phyloP scores from a whole-genome alignment of 1,284 basidiomycete species.

The Trichosporon coremiiforme region DNA sequence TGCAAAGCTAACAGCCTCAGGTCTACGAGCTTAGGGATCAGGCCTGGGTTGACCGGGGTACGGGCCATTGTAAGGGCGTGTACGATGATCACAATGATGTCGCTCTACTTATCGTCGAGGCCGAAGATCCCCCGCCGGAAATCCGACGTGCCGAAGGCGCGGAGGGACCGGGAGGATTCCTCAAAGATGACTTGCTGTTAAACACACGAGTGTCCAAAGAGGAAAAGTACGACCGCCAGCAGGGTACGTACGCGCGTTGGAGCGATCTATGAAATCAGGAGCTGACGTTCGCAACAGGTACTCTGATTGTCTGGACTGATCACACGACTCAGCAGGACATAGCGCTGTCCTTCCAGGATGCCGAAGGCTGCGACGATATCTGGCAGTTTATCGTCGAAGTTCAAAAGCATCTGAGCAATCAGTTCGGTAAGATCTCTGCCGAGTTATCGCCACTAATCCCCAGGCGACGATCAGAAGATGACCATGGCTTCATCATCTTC shows the following conservation, averaged over 20 bases:
- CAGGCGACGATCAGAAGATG: slow-evolving; percentile 40
- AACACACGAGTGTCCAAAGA: slow-evolving; percentile 57
- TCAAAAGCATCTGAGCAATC: slow-evolving; percentile 61
- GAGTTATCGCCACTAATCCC: slow-evolving; percentile 12
- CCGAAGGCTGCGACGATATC: slow-evolving; percentile 92
- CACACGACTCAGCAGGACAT: slow-evolving; percentile 84
- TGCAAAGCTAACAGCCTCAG: slow-evolving; percentile 55
- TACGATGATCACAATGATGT: slow-evolving; percentile 75
- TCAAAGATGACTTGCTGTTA: slow-evolving; percentile 50
- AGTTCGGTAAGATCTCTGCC: slow-evolving; percentile 36
- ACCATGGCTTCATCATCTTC: slow-evolving; percentile 48
- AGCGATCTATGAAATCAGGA: neutral
- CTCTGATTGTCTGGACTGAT: slow-evolving; percentile 98
- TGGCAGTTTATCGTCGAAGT: slow-evolving; percentile 97
- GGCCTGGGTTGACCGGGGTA: slow-evolving; percentile 90
- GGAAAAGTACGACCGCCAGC: slow-evolving; percentile 88
- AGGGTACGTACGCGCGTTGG: slow-evolving; percentile 65
- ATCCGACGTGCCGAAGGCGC: slow-evolving; percentile 57
- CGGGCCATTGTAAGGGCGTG: slow-evolving; percentile 87
- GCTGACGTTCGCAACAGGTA: slow-evolving; percentile 64
- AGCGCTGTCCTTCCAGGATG: slow-evolving; percentile 95
- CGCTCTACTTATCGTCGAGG: slow-evolving; percentile 81
- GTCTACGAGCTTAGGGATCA: slow-evolving; percentile 88
- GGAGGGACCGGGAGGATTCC: slow-evolving; percentile 50
- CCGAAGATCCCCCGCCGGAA: slow-evolving; percentile 67